These are phyloP conservation scores for Staphylotrichum longicolle DNA, from an alignment of 495 filamentous ascomycete genomes.

Conservation along the genomic window DNA sequence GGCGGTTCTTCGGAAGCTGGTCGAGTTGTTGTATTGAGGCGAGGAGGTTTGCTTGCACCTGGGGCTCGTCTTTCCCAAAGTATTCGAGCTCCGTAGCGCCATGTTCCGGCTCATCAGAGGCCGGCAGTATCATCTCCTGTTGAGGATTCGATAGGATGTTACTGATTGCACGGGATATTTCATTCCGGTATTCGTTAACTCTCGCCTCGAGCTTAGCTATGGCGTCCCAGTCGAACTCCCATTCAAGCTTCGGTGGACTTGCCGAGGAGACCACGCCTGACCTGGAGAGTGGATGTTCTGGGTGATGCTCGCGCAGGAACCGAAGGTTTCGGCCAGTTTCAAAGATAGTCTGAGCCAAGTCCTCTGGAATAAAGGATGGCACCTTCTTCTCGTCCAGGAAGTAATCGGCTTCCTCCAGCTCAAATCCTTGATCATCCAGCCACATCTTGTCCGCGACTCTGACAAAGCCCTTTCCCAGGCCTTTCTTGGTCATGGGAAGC, in stretches of 20 bases:
- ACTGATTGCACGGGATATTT: conserved; percentile 45
- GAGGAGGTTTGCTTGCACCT: conserved; percentile 48
- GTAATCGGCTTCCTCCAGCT: conserved; percentile 55
- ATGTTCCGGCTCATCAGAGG: neutral
- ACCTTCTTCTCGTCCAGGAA: conserved; percentile 58
- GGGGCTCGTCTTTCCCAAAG: conserved; percentile 49
- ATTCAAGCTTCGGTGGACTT: conserved; percentile 59
- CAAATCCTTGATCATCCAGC: conserved; percentile 54
- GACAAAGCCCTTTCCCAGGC: conserved; percentile 56
- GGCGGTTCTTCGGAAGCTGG: conserved; percentile 28
- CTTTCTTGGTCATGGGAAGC: conserved; percentile 46
- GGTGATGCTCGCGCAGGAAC: conserved; percentile 67
- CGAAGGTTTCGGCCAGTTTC: conserved; percentile 77
- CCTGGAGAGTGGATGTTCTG: conserved; percentile 71
- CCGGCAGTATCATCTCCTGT: neutral
- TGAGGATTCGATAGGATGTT: neutral
- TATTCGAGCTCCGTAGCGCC: conserved; percentile 36
- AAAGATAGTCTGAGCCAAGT: conserved; percentile 64
- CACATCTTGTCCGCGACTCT: conserved; percentile 55
- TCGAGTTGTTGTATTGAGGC: conserved; percentile 51
- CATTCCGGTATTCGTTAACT: conserved; percentile 61
- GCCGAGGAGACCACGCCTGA: conserved; percentile 44
- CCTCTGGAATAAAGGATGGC: conserved; percentile 64
- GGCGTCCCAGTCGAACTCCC: conserved; percentile 74
- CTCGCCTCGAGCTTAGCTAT: conserved; percentile 61